Conservation (phyloP, 2,329 filamentous ascomycete species). For the Aspergillus sp. region DNA sequence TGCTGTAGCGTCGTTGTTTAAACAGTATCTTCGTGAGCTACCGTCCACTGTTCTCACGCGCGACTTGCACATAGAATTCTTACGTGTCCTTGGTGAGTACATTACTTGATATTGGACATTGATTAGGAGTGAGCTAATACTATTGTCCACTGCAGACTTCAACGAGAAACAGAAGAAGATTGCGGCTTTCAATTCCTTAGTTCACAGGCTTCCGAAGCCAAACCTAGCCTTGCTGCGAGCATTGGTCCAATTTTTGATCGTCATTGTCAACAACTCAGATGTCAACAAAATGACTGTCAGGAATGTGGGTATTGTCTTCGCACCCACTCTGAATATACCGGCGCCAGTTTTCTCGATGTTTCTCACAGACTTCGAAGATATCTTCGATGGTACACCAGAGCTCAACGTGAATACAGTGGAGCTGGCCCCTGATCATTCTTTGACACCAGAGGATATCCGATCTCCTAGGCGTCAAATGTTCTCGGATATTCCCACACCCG, state of each 20-base stretch:
- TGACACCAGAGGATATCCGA: slow-evolving; percentile 59
- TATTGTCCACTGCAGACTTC: slow-evolving; percentile 57
- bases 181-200: slow-evolving; percentile 70
- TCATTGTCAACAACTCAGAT: slow-evolving; percentile 85
- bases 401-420: slow-evolving; percentile 40
- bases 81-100: slow-evolving; percentile 67
- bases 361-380: slow-evolving; percentile 81
- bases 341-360: slow-evolving; percentile 93
- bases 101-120: not conserved
- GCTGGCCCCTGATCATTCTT: slow-evolving; percentile 38
- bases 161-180: slow-evolving; percentile 75
- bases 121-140: slow-evolving; percentile 7
- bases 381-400: slow-evolving; percentile 72
- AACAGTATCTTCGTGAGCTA: slow-evolving; percentile 89
- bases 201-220: slow-evolving; percentile 73
- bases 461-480: slow-evolving; percentile 67
- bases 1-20: slow-evolving; percentile 89
- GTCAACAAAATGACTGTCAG: slow-evolving; percentile 98
- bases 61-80: slow-evolving; percentile 85
- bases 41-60: slow-evolving; percentile 88
- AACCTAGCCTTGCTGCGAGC: slow-evolving; percentile 83
- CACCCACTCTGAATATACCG: slow-evolving; percentile 93
- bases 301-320: slow-evolving; percentile 97
- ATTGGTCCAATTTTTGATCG: slow-evolving; percentile 82
- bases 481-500: slow-evolving; percentile 64